A percentile compares a stretch with the other conserved stretches of the same genome.
Evolutionary conservation across 352 stramenopile species (phyloP).

Genomic region (Paralagenidium karlingii): DNA sequence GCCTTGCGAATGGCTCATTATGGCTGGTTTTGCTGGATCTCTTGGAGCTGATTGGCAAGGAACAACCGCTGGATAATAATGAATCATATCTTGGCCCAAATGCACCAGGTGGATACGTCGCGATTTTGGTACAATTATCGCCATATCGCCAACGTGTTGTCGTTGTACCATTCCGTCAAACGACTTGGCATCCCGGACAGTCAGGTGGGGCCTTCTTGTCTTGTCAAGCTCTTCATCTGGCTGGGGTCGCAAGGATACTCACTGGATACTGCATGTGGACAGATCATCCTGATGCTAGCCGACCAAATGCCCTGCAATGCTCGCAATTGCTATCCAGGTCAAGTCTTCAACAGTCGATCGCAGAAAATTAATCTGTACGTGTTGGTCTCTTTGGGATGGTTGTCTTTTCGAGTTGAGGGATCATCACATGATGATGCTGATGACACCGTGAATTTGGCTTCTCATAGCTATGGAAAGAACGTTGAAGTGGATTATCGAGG

Average conservation of each 20-base stretch:
- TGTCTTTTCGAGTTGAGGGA: too few species aligned
- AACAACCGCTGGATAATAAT: too few species aligned
- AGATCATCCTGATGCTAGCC: constrained; percentile 94
- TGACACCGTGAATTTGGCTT: not conserved
- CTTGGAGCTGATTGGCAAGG: too few species aligned
- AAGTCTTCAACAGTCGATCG: constrained; percentile 84
- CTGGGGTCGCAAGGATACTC: not conserved
- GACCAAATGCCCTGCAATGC: constrained; percentile 93
- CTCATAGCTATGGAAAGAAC: constrained; percentile 71
- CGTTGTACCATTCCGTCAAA: constrained; percentile 90
- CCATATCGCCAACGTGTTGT: constrained; percentile 91
- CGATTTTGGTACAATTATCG: constrained; percentile 98
- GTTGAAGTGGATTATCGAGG: constrained; percentile 93
- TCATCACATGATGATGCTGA: not conserved
- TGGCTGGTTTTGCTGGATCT: too few species aligned
- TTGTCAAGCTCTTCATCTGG: not conserved
- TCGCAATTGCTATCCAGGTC: constrained; percentile 81
- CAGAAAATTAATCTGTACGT: constrained; percentile 81
- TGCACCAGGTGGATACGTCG: constrained; percentile 81
- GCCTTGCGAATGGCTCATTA: too few species aligned
- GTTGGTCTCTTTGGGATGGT: not conserved
- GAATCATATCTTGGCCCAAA: not conserved
- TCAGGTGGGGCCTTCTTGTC: constrained; percentile 32
- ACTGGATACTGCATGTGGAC: not conserved
- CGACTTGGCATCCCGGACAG: constrained; percentile 88